phyloP scores from a whole-genome alignment of 1,284 basidiomycete species.

The Ganoderma meredithae region DNA sequence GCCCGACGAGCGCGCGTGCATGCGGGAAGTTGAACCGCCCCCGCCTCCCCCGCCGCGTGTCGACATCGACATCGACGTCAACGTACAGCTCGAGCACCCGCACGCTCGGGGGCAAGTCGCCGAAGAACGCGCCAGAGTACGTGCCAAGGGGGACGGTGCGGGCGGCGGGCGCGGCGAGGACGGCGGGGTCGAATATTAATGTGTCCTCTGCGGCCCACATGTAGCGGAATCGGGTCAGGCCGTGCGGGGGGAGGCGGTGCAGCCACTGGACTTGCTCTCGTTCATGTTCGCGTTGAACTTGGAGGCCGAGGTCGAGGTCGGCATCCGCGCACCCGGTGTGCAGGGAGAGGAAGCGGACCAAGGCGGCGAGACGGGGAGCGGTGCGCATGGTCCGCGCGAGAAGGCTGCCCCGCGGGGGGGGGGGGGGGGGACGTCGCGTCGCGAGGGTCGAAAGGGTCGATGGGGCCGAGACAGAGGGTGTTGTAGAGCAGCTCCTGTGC shows the following conservation, averaged over 20 bases:
- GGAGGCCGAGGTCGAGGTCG: no score
- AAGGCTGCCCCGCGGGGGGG: background rate
- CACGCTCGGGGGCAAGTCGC: background rate
- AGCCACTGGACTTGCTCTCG: conserved; percentile 12
- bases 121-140: conserved; percentile 13
- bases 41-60: no score
- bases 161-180: background rate
- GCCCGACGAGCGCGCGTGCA: background rate
- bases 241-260: background rate
- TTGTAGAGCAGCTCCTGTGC: background rate
- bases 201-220: background rate
- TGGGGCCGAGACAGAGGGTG: background rate
- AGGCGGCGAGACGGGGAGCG: background rate
- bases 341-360: conserved; percentile 8
- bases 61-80: background rate
- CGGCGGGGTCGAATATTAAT: background rate
- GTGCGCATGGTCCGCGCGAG: background rate
- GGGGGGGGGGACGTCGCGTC: no score
- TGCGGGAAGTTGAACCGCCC: background rate
- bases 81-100: conserved; percentile 11
- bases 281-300: background rate
- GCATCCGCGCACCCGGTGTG: background rate
- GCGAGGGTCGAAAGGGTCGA: background rate
- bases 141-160: conserved; percentile 2
- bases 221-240: conserved; percentile 13